Percentiles rank a stretch among this genome's conserved stretches.
Evolutionary conservation across 2,329 filamentous ascomycete species (phyloP).

Genomic region (Chrysosphaeria jannelii): DNA sequence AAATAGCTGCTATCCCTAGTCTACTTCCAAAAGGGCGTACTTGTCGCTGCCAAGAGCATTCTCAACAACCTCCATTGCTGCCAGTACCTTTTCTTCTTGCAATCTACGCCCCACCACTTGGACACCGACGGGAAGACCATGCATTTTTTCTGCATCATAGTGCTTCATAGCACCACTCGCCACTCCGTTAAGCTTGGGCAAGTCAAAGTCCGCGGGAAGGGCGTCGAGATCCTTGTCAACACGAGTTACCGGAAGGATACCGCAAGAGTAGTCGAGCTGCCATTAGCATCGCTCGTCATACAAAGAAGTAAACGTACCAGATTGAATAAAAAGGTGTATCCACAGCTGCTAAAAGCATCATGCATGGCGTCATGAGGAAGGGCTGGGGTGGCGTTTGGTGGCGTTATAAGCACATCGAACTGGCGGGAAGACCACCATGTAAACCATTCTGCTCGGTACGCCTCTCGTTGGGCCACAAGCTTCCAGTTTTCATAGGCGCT

Average conservation of each 20-base stretch:
- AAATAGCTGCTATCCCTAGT: conserved; percentile 10
- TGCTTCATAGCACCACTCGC: conserved; percentile 60
- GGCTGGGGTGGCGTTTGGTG: conserved; percentile 74
- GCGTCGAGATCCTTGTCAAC: conserved; percentile 42
- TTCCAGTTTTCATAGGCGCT: conserved; percentile 56
- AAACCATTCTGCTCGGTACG: conserved; percentile 50
- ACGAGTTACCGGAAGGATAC: conserved; percentile 59
- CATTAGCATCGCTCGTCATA: conserved; percentile 2
- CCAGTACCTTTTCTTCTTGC: conserved; percentile 68
- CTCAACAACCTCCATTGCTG: conserved; percentile 53
- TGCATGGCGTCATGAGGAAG: conserved; percentile 68
- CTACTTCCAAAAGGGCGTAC: conserved; percentile 19
- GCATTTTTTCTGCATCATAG: conserved; percentile 61
- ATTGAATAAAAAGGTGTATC: conserved; percentile 86
- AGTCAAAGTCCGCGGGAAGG: conserved; percentile 27
- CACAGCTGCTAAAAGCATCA: conserved; percentile 59
- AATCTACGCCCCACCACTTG: conserved; percentile 55
- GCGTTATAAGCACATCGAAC: conserved; percentile 52
- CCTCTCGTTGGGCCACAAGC: conserved; percentile 46
- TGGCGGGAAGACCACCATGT: conserved; percentile 52
- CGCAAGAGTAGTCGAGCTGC: conserved; percentile 58
- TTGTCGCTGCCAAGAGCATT: conserved; percentile 31
- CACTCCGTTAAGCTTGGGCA: conserved; percentile 43
- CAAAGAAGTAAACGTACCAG: conserved; percentile 19
- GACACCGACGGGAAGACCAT: conserved; percentile 60